Percentiles rank a stretch among this genome's conserved stretches.
These are phyloP conservation scores for Chlorella sp. DNA, from an alignment of 139 green algal species.

Conservation along the genomic window DNA sequence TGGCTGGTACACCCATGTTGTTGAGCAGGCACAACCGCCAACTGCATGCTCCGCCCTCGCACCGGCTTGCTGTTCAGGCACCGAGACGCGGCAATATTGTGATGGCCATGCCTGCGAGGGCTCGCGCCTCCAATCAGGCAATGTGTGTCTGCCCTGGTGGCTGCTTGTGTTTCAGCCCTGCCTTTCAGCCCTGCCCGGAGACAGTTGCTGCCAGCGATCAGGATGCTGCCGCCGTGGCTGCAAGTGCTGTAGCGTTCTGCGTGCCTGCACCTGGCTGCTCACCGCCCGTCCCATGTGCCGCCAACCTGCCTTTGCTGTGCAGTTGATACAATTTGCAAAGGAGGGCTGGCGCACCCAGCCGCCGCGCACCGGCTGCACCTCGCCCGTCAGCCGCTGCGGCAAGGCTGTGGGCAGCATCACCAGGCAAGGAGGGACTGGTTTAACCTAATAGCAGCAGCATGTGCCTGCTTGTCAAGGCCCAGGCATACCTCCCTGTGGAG, in stretches of 20 bases:
- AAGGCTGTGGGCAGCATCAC: slow-evolving; percentile 9
- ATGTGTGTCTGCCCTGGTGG: too few species aligned
- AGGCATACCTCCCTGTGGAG: neutral
- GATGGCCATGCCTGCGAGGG: slow-evolving; percentile 22
- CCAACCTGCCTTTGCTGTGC: neutral
- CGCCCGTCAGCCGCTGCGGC: slow-evolving; percentile 36
- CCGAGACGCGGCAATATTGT: slow-evolving; percentile 30
- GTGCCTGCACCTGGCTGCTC: too few species aligned
- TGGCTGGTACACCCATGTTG: too few species aligned
- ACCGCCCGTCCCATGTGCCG: neutral
- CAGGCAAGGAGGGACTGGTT: slow-evolving; percentile 2
- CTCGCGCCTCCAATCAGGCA: neutral
- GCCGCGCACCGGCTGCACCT: slow-evolving; percentile 39
- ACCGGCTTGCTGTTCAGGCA: neutral
- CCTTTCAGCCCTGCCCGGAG: too few species aligned
- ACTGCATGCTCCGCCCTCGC: too few species aligned
- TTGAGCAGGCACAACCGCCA: too few species aligned
- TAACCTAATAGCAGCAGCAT: too few species aligned
- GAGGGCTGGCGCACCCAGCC: slow-evolving; percentile 9
- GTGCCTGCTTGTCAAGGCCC: too few species aligned
- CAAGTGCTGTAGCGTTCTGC: too few species aligned
- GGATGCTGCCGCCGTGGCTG: too few species aligned
- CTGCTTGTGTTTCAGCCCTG: too few species aligned
- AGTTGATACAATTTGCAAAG: slow-evolving; percentile 35
- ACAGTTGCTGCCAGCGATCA: too few species aligned